Conservation (phyloP, 768 basidiomycete species). For the Cystobasidium ongulense region DNA sequence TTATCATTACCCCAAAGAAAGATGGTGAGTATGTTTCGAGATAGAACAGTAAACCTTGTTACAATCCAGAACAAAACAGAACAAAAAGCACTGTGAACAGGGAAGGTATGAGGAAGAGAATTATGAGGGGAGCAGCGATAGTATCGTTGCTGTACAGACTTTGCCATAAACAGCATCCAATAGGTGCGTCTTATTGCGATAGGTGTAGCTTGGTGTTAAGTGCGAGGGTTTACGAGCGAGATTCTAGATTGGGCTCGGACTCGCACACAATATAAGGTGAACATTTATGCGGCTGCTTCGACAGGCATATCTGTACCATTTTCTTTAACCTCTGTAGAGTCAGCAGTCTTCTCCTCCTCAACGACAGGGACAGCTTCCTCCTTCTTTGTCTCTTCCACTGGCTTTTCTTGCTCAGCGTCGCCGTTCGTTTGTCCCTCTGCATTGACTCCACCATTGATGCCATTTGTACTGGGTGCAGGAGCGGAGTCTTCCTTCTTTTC, state of each 20-base stretch:
- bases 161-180: too few relatives aligned
- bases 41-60: too few relatives aligned
- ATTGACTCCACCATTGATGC: constrained; percentile 8
- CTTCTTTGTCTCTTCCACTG: background rate
- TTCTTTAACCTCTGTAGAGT: background rate
- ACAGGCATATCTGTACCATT: background rate
- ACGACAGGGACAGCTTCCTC: background rate
- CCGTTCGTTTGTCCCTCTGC: constrained; percentile 5
- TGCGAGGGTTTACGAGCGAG: too few relatives aligned
- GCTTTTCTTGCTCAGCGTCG: constrained; percentile 3
- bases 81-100: too few relatives aligned
- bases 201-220: too few relatives aligned
- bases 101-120: too few relatives aligned
- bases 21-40: too few relatives aligned
- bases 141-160: too few relatives aligned
- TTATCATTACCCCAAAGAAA: too few relatives aligned
- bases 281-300: background rate
- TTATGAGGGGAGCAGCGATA: too few relatives aligned
- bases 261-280: background rate
- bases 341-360: background rate
- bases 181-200: too few relatives aligned
- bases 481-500: constrained; percentile 33
- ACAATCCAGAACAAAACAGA: too few relatives aligned
- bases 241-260: background rate
- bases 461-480: constrained; percentile 22